Evolutionary conservation across 2,329 filamentous ascomycete genomes (phyloP).

Genomic region (Atkinsonella hypoxylon): DNA sequence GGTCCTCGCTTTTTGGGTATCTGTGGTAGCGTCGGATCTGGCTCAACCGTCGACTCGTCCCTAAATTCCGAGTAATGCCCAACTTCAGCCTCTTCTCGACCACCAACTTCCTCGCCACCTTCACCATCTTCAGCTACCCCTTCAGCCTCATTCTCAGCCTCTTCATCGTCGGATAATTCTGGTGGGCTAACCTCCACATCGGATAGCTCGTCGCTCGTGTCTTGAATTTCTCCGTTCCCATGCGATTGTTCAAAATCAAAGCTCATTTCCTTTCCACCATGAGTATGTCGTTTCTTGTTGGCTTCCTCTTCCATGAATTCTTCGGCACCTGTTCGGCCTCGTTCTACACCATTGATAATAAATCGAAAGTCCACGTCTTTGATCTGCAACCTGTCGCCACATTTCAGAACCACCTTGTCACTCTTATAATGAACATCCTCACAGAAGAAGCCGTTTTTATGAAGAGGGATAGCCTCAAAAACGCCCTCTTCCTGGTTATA

Average conservation of each 20-base stretch:
- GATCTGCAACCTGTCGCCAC: conserved; percentile 58
- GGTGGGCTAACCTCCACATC: conserved; percentile 29
- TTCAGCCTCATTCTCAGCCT: conserved; percentile 16
- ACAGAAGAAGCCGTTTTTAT: conserved; percentile 58
- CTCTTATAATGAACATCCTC: conserved; percentile 47
- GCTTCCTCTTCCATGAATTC: conserved; percentile 38
- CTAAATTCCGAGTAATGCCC: conserved; percentile 13
- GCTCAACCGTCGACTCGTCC: conserved; percentile 17
- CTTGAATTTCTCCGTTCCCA: conserved; percentile 42
- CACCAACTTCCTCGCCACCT: conserved; percentile 12
- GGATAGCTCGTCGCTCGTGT: conserved; percentile 42
- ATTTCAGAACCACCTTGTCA: conserved; percentile 44
- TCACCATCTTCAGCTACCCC: conserved; percentile 15
- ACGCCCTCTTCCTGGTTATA: conserved; percentile 51
- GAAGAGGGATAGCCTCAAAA: conserved; percentile 52
- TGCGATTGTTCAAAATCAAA: conserved; percentile 57
- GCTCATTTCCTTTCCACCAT: conserved; percentile 58
- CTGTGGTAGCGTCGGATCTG: conserved; percentile 26
- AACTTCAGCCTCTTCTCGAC: conserved; percentile 7
- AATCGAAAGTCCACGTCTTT: conserved; percentile 59
- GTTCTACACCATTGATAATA: conserved; percentile 51
- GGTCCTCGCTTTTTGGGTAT: conserved; percentile 60
- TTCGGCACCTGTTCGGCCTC: conserved; percentile 46
- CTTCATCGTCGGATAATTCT: conserved; percentile 28
- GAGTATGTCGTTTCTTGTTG: conserved; percentile 36